Base-by-base conservation (phyloP, 176 grass and related monocot genomes). In the Alloteropsis semialata region DNA sequence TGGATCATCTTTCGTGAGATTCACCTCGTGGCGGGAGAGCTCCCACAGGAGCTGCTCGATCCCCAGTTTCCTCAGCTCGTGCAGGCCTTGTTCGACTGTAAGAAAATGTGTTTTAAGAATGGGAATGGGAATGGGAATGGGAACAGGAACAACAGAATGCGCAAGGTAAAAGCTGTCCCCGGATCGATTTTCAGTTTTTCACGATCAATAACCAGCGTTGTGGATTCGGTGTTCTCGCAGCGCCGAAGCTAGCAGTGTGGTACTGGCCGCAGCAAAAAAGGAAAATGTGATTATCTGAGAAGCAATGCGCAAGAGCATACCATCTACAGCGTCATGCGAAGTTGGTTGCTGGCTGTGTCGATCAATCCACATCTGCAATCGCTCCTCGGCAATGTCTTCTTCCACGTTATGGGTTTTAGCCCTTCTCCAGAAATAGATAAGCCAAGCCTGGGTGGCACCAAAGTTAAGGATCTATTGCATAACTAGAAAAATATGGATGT, bases 351-450 rank as follows among this genome's bases (percentile, higher is more conserved):
- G 89, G 21, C 59, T 87, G 48, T 92, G 77, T 63, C 89, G 72
- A 70, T 90, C 82, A 19, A 90, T 90, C 93, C 96, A 99, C 81
- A 90, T 89, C 64, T 93, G 89, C 61, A 93, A 79, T 37, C 87
- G 74, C 56, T 99, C 96, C 45, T 99, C 92, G 1, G 96, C 89
- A 39, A 99, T 99, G 84, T 96, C 96, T 65, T 95, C 81, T 82
- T 99, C 96, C 43, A 96, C 76, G 64, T 78, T 84, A 72, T 99
- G 85, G 41, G 38, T 60, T 87, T 88, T 90, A 85, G 96, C 93
- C 85, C 93, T 94, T 90, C 75, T 90, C 96, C 96, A 99, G 66
- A 93, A 99, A 71, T 96, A 99, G 32, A 83, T 80, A 18, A 96
- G 87, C 96, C 96, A 99, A 48, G 93, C 85, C 96, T 99, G 73